phyloP scores from a whole-genome alignment of 257 asterid genomes.

The Solanum lycopersicoides region DNA sequence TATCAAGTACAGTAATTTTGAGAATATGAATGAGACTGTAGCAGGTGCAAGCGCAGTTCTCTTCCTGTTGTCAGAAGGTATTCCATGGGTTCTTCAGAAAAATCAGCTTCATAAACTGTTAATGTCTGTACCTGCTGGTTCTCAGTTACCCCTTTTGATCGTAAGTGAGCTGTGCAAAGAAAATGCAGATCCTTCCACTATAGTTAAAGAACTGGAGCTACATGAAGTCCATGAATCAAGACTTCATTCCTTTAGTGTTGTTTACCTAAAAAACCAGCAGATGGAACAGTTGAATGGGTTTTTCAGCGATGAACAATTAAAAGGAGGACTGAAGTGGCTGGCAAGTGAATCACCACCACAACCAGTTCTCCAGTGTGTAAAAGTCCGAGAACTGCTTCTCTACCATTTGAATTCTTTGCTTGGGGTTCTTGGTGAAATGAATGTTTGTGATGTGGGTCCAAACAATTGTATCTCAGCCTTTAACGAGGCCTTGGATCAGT shows the following conservation, averaged over 20 bases:
- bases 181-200: conserved; percentile 26
- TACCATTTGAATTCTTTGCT: conserved; percentile 45
- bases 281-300: conserved; percentile 33
- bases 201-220: conserved; percentile 44
- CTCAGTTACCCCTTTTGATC: conserved; percentile 70
- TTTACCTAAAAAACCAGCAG: conserved; percentile 37
- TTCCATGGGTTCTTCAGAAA: conserved; percentile 57
- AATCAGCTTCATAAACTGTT: conserved; percentile 45
- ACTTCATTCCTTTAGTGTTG: conserved; percentile 21
- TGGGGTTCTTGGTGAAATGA: conserved; percentile 27
- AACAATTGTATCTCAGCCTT: conserved; percentile 53
- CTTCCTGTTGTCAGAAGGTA: conserved; percentile 49
- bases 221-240: conserved; percentile 42
- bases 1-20: conserved; percentile 35
- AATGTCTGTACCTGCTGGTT: conserved; percentile 45
- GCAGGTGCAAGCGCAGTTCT: conserved; percentile 66
- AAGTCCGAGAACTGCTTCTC: conserved; percentile 68
- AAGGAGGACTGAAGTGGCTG: conserved; percentile 78
- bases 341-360: conserved; percentile 66
- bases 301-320: conserved; percentile 55
- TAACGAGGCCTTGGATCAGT: conserved; percentile 61
- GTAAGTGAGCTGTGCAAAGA: conserved; percentile 39
- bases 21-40: conserved; percentile 29
- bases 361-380: conserved; percentile 30
- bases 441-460: conserved; percentile 31